Base-by-base conservation (phyloP, 2,329 filamentous ascomycete genomes). In the Diaporthe longicolla region DNA sequence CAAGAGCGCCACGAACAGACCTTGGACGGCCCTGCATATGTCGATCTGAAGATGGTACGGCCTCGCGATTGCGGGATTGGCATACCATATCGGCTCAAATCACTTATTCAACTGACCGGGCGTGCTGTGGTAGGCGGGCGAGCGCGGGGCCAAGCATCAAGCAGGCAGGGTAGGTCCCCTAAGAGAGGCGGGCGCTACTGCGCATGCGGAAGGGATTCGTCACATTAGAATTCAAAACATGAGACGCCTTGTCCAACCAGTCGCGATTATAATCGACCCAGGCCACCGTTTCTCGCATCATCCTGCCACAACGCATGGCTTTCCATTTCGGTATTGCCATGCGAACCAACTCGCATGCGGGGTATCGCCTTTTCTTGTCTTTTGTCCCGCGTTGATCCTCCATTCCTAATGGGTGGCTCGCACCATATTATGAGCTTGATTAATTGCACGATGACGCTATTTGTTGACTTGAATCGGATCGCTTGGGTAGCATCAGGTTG, bases 231-330 rank as follows among this genome's bases (percentile, higher is more conserved):
- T 54, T 54, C 48, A 32, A 68, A 58, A 71, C 69, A 71, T 71
- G 69, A 63, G 69, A 71, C 69, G 69, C 48, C 45, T 17, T 17
- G 55, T 29, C 69, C 57, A 71, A 71, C 54, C 69, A 71, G 54
- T 71, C 57, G 69, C 43, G 69, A 43, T 26, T 15, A 19, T 1
- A 54, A 3, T 50, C 45, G 32, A 19, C 37, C 32, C 63, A 37
- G 13, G 37, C 45, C 19, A 52, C 54, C 55, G 29, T 45, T 48
- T 59, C 29, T 52, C 43, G 69, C 43, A 50, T 52, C 40, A 50
- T 52, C 63, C 45, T 66, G 32, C 63, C 63, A 29, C 50, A n/a
- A 7, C 69, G 69, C 69, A 71, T 71, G 57, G 55, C n/a, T 54
- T 71, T 71, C 69, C 69, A 21, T 13, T 52, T 61, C 15, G 69